Percentiles rank a stretch among this genome's conserved stretches.
Conservation (phyloP, 2,329 filamentous ascomycete species). For the Xylariaceae sp. region DNA sequence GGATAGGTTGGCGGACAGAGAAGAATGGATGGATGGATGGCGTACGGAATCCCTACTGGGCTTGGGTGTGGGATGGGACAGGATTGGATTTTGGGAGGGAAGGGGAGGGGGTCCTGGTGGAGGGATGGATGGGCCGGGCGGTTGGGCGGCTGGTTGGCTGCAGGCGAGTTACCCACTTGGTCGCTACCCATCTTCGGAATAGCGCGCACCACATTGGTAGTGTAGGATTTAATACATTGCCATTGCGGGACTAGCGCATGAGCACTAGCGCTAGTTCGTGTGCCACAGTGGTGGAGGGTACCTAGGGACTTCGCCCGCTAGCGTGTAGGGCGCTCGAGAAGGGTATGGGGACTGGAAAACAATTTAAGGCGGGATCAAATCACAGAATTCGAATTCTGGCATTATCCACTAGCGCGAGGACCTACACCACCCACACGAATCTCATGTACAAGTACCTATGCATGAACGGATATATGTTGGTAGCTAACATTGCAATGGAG, state of each 20-base stretch:
- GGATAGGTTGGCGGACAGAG: background rate
- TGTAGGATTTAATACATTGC: no score
- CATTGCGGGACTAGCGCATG: background rate
- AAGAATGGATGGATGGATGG: slow-evolving; percentile 7
- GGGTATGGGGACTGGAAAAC: background rate
- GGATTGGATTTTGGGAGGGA: slow-evolving; percentile 18
- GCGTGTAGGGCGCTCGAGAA: background rate
- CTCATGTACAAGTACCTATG: no score
- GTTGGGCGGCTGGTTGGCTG: slow-evolving; percentile 12
- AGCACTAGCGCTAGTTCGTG: background rate
- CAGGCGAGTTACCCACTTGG: slow-evolving; percentile 11
- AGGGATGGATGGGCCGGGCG: slow-evolving; percentile 9
- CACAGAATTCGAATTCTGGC: background rate
- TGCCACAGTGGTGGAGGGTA: no score
- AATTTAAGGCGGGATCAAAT: background rate
- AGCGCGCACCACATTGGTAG: background rate
- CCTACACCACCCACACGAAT: no score
- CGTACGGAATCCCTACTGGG: slow-evolving; percentile 9
- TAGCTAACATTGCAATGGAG: no score
- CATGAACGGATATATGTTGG: no score
- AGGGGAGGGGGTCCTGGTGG: slow-evolving; percentile 6
- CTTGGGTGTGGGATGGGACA: slow-evolving; percentile 13
- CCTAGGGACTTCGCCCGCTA: no score
- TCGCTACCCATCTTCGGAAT: slow-evolving; percentile 3
- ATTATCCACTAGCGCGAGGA: background rate